phyloP scores from a whole-genome alignment of 805 yeast genomes.

The Kuraishia cidri region DNA sequence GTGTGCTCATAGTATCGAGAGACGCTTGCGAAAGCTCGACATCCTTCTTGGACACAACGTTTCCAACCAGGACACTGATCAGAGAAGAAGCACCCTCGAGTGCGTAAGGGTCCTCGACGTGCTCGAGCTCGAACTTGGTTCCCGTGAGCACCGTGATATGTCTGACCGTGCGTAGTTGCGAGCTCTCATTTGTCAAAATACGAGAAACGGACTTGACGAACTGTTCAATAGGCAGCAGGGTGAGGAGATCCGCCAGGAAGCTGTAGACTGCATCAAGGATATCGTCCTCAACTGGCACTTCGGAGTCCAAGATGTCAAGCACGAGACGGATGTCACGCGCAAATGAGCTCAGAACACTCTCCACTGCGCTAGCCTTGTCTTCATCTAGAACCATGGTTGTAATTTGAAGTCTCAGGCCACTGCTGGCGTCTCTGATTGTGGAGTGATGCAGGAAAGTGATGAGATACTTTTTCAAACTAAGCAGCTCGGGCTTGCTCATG shows the following conservation, averaged over 20 bases:
- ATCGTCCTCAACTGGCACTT: constrained; percentile 18
- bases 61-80: constrained; percentile 37
- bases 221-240: constrained; percentile 65
- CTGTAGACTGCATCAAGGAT: constrained; percentile 36
- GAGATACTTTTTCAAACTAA: constrained; percentile 37
- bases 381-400: constrained; percentile 31
- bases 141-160: constrained; percentile 57
- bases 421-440: constrained; percentile 22
- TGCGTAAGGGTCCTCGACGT: constrained; percentile 38
- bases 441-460: constrained; percentile 47
- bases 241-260: constrained; percentile 53
- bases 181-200: constrained; percentile 20
- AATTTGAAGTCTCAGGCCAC: constrained; percentile 33
- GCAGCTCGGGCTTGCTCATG: constrained; percentile 36
- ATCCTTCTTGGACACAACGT: constrained; percentile 25
- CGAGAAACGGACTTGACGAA: constrained; percentile 55
- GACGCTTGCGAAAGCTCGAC: constrained; percentile 57
- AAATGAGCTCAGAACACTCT: background rate
- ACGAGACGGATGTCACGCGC: background rate
- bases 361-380: constrained; percentile 2
- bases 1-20: constrained; percentile 54
- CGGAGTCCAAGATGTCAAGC: constrained; percentile 11
- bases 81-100: constrained; percentile 42
- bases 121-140: constrained; percentile 62
- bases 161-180: constrained; percentile 42